Percentiles rank a stretch among this genome's conserved stretches.
Conservation (phyloP, 108 stramenopile species). For the Poteriospumella lacustris region DNA sequence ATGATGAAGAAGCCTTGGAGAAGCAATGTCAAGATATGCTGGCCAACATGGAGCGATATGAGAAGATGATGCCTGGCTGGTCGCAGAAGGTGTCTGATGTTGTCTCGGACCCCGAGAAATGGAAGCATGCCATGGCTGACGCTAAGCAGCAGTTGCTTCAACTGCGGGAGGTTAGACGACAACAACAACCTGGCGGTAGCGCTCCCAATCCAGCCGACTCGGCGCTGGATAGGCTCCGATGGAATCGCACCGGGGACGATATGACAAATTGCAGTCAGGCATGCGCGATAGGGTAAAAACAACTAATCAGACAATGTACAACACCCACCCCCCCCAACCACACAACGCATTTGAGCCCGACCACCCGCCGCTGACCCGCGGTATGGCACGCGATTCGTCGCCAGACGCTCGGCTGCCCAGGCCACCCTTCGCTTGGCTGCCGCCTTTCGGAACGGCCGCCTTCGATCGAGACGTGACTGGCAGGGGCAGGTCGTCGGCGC, state of each 20-base stretch:
- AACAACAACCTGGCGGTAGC: not conserved
- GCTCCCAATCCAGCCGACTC: not conserved
- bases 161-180: not conserved
- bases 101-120: constrained; percentile 6
- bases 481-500: too few species aligned
- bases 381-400: too few species aligned
- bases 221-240: not conserved
- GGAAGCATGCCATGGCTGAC: not conserved
- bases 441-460: too few species aligned
- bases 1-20: not conserved
- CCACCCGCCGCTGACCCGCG: too few species aligned
- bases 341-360: too few species aligned
- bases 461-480: too few species aligned
- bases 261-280: not conserved
- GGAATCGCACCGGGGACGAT: not conserved
- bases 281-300: too few species aligned
- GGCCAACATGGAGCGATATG: not conserved
- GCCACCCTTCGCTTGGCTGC: too few species aligned
- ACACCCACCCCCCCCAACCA: too few species aligned
- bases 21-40: not conserved
- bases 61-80: constrained; percentile 7
- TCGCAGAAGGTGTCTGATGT: not conserved
- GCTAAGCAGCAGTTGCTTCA: not conserved
- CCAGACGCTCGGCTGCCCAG: too few species aligned
- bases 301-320: too few species aligned